Percentiles rank a stretch among this genome's conserved stretches.
Evolutionary conservation across 257 asterid genomes (phyloP).

Genomic region (Paulownia fortunei): DNA sequence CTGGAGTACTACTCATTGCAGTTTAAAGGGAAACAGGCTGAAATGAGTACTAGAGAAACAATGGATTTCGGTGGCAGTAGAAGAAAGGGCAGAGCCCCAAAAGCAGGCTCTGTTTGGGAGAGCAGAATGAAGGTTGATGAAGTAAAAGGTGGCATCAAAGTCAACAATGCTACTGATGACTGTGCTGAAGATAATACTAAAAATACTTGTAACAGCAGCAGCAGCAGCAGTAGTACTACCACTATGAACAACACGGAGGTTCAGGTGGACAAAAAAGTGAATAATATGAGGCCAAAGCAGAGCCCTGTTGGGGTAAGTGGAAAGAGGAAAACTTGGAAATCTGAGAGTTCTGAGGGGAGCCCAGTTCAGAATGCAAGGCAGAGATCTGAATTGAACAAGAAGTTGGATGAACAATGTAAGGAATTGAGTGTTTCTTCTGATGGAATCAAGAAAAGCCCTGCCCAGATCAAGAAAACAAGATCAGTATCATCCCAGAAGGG

Average conservation of each 20-base stretch:
- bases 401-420: constrained; percentile 43
- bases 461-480: constrained; percentile 45
- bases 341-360: constrained; percentile 54
- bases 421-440: constrained; percentile 42
- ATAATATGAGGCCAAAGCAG: constrained; percentile 50
- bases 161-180: constrained; percentile 46
- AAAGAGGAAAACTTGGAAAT: constrained; percentile 84
- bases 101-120: constrained; percentile 93
- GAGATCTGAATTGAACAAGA: constrained; percentile 62
- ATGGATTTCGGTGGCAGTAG: constrained; percentile 55
- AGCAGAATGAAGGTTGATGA: constrained; percentile 77
- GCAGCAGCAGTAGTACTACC: neutral
- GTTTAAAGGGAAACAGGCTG: constrained; percentile 14
- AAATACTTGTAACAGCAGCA: constrained; percentile 22
- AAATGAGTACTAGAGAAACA: constrained; percentile 39
- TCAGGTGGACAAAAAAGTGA: constrained; percentile 41
- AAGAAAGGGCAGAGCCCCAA: constrained; percentile 56
- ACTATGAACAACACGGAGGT: constrained; percentile 22
- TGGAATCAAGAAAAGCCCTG: constrained; percentile 52
- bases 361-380: constrained; percentile 61
- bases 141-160: constrained; percentile 75
- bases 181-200: constrained; percentile 16
- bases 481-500: constrained; percentile 34
- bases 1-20: constrained; percentile 43
- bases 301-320: constrained; percentile 50